Evolutionary conservation across 768 basidiomycete genomes (phyloP).

Genomic region (Exsudoporus frostii): DNA sequence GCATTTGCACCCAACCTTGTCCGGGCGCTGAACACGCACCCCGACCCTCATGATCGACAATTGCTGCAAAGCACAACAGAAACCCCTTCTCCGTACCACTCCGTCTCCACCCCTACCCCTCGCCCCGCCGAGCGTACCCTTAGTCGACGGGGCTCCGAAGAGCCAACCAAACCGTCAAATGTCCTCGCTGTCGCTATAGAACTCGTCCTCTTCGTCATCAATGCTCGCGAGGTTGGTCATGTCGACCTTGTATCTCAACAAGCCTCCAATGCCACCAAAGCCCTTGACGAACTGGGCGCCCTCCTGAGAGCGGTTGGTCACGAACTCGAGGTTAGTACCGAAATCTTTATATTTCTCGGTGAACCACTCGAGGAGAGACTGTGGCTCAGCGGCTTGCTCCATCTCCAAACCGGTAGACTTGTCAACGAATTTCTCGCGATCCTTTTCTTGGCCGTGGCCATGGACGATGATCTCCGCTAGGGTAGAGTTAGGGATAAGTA

Average conservation of each 20-base stretch:
- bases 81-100: neutral
- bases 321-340: slow-evolving; percentile 92
- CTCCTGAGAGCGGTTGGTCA: slow-evolving; percentile 95
- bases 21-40: slow-evolving; percentile 5
- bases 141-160: slow-evolving; percentile 69
- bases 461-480: slow-evolving; percentile 84
- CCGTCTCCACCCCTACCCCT: slow-evolving; percentile 23
- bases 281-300: slow-evolving; percentile 98
- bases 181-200: slow-evolving; percentile 71
- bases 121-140: slow-evolving; percentile 69
- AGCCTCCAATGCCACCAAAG: slow-evolving; percentile 96
- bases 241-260: slow-evolving; percentile 97
- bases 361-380: slow-evolving; percentile 95
- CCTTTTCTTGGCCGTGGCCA: slow-evolving; percentile 83
- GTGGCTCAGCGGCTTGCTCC: slow-evolving; percentile 82
- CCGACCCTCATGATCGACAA: neutral
- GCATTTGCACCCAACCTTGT: slow-evolving; percentile 9
- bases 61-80: slow-evolving; percentile 6
- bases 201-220: slow-evolving; percentile 83
- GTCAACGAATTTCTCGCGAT: slow-evolving; percentile 92
- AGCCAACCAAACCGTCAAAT: slow-evolving; percentile 89
- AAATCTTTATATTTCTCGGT: slow-evolving; percentile 98
- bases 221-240: slow-evolving; percentile 72
- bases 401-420: slow-evolving; percentile 94
- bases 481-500: neutral